phyloP scores from a whole-genome alignment of 495 filamentous ascomycete species.

The Penicillium steckii region DNA sequence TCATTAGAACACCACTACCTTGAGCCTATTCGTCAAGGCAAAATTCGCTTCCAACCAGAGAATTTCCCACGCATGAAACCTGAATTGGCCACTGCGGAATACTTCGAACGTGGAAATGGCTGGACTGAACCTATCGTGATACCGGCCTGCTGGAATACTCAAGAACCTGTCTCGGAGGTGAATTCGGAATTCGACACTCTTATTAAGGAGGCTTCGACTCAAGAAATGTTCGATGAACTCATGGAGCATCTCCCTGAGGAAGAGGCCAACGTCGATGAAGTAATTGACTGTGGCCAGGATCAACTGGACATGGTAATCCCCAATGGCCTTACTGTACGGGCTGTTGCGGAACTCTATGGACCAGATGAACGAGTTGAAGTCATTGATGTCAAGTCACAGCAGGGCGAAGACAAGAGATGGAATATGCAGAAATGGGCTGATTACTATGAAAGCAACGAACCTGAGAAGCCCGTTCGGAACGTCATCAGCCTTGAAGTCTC shows the following conservation, averaged over 20 bases:
- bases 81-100: slow-evolving; percentile 65
- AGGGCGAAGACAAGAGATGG: slow-evolving; percentile 67
- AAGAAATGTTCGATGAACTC: slow-evolving; percentile 50
- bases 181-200: slow-evolving; percentile 31
- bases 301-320: slow-evolving; percentile 75
- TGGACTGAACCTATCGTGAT: slow-evolving; percentile 72
- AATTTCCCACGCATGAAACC: slow-evolving; percentile 66
- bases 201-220: slow-evolving; percentile 35
- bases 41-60: slow-evolving; percentile 60
- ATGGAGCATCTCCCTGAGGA: slow-evolving; percentile 39
- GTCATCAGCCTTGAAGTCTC: slow-evolving; percentile 79
- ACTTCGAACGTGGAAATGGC: slow-evolving; percentile 63
- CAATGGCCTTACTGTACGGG: slow-evolving; percentile 61
- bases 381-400: slow-evolving; percentile 75
- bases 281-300: slow-evolving; percentile 62
- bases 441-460: slow-evolving; percentile 67
- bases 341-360: slow-evolving; percentile 66
- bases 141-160: slow-evolving; percentile 64
- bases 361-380: slow-evolving; percentile 66
- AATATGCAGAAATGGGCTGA: slow-evolving; percentile 71
- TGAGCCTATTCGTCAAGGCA: slow-evolving; percentile 66
- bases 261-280: slow-evolving; percentile 41
- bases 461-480: slow-evolving; percentile 63
- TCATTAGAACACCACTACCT: slow-evolving; percentile 74
- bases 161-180: slow-evolving; percentile 33